These are phyloP conservation scores for Porcisia deanei DNA, from an alignment of 208 protist species.

Conservation along the genomic window DNA sequence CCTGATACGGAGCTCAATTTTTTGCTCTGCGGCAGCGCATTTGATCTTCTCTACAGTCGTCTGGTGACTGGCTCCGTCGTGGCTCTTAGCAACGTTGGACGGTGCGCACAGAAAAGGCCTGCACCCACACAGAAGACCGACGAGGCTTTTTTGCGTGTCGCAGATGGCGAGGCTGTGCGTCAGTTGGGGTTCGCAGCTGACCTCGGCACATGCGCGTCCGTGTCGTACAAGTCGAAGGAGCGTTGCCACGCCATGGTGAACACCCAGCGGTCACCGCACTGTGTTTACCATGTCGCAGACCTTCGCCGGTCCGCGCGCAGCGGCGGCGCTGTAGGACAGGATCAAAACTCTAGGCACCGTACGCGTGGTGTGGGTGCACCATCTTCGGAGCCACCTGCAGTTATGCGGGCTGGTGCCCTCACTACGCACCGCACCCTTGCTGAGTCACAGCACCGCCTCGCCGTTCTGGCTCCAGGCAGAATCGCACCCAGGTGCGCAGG, in stretches of 20 bases:
- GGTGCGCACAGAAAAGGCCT: constrained; percentile 21
- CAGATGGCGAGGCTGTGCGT: constrained; percentile 40
- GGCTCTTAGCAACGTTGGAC: constrained; percentile 48
- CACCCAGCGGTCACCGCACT: constrained; percentile 40
- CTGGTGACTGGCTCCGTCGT: constrained; percentile 50
- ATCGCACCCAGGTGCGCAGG: neutral
- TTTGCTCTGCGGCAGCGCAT: constrained; percentile 61
- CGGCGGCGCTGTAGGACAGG: neutral
- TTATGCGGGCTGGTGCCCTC: constrained; percentile 10
- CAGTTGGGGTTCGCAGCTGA: constrained; percentile 69
- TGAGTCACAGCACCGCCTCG: neutral
- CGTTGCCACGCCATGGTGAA: constrained; percentile 64
- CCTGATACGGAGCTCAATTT: constrained; percentile 49
- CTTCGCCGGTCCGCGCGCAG: constrained; percentile 49
- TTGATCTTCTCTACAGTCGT: constrained; percentile 61
- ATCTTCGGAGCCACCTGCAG: neutral
- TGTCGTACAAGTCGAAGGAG: constrained; percentile 43
- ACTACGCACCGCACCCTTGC: constrained; percentile 12
- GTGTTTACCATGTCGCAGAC: constrained; percentile 49
- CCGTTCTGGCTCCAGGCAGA: neutral
- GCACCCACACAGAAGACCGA: neutral
- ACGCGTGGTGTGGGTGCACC: neutral
- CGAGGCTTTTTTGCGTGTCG: constrained; percentile 36
- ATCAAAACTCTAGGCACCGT: neutral
- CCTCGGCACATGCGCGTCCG: constrained; percentile 55